phyloP scores from a whole-genome alignment of 2,329 filamentous ascomycete genomes.

The Coniochaeta sp. region DNA sequence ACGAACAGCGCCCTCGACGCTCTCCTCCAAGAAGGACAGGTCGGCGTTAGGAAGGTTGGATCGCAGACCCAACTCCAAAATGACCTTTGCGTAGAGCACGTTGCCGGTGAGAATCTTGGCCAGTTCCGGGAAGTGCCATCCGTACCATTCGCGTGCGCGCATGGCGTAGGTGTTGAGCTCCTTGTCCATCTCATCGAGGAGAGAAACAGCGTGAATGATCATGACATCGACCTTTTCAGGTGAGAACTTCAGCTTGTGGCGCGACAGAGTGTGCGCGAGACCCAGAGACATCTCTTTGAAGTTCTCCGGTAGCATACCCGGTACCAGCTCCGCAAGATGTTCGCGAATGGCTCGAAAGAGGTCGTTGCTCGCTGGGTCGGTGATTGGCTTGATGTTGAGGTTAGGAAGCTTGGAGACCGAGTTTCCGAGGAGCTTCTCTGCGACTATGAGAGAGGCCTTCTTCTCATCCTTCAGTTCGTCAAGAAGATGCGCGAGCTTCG shows the following conservation, averaged over 20 bases:
- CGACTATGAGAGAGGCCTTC: constrained; percentile 89
- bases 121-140: constrained; percentile 99
- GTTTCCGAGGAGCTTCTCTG: constrained; percentile 84
- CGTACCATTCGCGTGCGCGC: constrained; percentile 99
- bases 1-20: constrained; percentile 88
- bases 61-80: constrained; percentile 83
- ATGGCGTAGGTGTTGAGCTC: constrained; percentile 98
- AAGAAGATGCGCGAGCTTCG: constrained; percentile 73
- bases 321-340: constrained; percentile 83
- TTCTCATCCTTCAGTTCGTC: constrained; percentile 94
- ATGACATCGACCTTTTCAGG: constrained; percentile 98
- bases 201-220: constrained; percentile 94
- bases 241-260: constrained; percentile 98
- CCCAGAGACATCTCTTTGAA: constrained; percentile 92
- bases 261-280: constrained; percentile 92
- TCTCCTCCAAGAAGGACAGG: constrained; percentile 85
- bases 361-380: constrained; percentile 75
- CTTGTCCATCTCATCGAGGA: constrained; percentile 95
- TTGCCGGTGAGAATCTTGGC: constrained; percentile 97
- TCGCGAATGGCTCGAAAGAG: constrained; percentile 92
- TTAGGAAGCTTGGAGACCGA: constrained; percentile 89
- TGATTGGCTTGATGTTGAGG: constrained; percentile 75
- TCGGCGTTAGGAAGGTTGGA: constrained; percentile 69
- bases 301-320: constrained; percentile 76
- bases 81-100: constrained; percentile 82